phyloP scores from a whole-genome alignment of 1,139 yeast species.

The Scheffersomyces illinoinensis region DNA sequence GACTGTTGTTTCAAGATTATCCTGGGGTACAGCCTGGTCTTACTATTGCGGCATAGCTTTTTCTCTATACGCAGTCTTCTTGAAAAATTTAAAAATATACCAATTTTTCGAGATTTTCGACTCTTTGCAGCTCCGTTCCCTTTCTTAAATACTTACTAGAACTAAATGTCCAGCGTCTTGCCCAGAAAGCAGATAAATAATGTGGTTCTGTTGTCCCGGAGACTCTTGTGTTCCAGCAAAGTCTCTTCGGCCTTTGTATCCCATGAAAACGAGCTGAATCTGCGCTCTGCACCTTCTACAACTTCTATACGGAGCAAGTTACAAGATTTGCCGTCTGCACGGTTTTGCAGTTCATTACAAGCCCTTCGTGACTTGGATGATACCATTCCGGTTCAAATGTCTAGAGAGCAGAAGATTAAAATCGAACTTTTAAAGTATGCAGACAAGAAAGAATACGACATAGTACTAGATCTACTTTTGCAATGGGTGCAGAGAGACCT shows the following conservation, averaged over 20 bases:
- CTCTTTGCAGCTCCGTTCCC: not conserved
- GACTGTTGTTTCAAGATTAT: no score
- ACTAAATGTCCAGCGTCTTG: not conserved
- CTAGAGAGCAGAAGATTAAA: conserved; percentile 7
- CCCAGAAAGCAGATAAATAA: not conserved
- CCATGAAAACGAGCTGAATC: not conserved
- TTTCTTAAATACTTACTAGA: not conserved
- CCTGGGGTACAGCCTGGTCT: not conserved
- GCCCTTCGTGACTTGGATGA: not conserved
- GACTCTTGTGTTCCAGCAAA: not conserved
- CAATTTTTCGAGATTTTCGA: not conserved
- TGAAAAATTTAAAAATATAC: not conserved
- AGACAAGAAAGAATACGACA: conserved; percentile 17
- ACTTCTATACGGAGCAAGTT: not conserved
- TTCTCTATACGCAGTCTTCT: not conserved
- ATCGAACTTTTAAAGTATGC: conserved; percentile 18
- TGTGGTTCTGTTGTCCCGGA: not conserved
- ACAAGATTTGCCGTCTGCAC: not conserved
- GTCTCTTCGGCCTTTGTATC: not conserved
- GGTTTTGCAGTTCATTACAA: not conserved
- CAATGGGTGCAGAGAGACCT: conserved; percentile 14
- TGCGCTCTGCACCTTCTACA: not conserved
- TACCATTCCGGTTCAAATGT: not conserved
- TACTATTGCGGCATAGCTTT: not conserved
- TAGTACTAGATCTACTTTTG: conserved; percentile 21